Percentiles rank a stretch among this genome's conserved stretches.
Evolutionary conservation across 306 rosid genomes (phyloP).

Genomic region (Fagus crenata): DNA sequence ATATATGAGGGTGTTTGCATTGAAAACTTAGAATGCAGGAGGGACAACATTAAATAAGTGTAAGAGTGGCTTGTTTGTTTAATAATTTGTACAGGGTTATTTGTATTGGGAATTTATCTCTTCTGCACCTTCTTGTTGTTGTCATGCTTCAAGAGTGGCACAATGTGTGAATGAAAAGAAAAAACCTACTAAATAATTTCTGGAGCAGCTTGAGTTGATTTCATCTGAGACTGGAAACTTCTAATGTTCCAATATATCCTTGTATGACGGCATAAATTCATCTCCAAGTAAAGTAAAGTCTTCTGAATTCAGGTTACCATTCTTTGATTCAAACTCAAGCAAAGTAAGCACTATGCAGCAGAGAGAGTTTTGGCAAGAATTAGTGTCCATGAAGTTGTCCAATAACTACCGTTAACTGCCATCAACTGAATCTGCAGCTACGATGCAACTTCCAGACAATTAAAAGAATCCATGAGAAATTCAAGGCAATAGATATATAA

Average conservation of each 20-base stretch:
- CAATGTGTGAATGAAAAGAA: not conserved
- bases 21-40: slow-evolving; percentile 30
- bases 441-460: not conserved
- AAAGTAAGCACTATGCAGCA: not conserved
- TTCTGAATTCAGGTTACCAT: not conserved
- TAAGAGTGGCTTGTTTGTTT: slow-evolving; percentile 8
- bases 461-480: not conserved
- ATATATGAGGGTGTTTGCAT: slow-evolving; percentile 37
- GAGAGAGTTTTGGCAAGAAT: slow-evolving; percentile 2
- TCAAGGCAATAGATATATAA: not conserved
- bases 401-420: not conserved
- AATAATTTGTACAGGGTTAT: slow-evolving; percentile 30
- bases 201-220: slow-evolving; percentile 7
- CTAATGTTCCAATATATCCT: not conserved
- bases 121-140: slow-evolving; percentile 21
- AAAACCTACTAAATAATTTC: too few species aligned
- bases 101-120: slow-evolving; percentile 8
- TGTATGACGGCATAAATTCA: not conserved
- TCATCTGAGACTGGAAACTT: not conserved
- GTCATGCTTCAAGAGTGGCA: not conserved
- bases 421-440: slow-evolving; percentile 7
- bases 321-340: not conserved
- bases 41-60: slow-evolving; percentile 24
- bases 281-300: not conserved
- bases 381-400: not conserved